Evolutionary conservation across 345 rosid species (phyloP), one percentile per base, ranked within the genome.

Genomic region (Hibiscus syriacus): DNA sequence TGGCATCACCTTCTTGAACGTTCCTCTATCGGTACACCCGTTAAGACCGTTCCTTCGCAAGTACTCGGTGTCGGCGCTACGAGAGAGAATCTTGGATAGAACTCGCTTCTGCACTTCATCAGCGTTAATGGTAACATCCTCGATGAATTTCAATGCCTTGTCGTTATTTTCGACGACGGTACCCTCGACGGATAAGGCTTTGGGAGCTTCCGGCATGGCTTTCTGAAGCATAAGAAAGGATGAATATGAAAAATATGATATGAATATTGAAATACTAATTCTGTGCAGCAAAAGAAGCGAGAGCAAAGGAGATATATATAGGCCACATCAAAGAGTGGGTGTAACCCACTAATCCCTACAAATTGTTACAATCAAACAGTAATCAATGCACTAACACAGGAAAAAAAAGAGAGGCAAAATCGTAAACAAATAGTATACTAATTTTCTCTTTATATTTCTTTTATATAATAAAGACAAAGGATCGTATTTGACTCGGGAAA

Each of bases 161-260:
- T 57, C 73, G 39, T 77, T 79, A 30, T 67, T 73, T 61, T 73
- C 87, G 22, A 38, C 12, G 32, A 75, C 26, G 71, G 64, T 68
- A 36, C 23, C 53, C 25, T 64, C 38, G 8, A 27, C 25, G 5
- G 71, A 56, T 10, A 50, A 34, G 67, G n/a, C 59, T 19, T 75
- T 74, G 2, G 82, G 83, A 73, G 78, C 82, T 75, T 84, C 87
- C 16, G 87, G 83, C 85, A 84, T 81, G 73, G 66, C 52, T 63
- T 64, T 62, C 3, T 9, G 67, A 26, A 34, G 5, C 27, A 50
- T 22, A 50, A 27, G 3, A 12, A 7, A 62, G 1, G 29, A n/a
- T n/a, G n/a, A n/a, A n/a, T n/a, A n/a, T n/a, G n/a, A n/a, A n/a
- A 29, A 49, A 36, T 61, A 22, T 2, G 13, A 38, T 39, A 13